Percentiles rank a stretch among this genome's conserved stretches.
Conservation (phyloP, 2,329 filamentous ascomycete species). For the Penicillium sp. region DNA sequence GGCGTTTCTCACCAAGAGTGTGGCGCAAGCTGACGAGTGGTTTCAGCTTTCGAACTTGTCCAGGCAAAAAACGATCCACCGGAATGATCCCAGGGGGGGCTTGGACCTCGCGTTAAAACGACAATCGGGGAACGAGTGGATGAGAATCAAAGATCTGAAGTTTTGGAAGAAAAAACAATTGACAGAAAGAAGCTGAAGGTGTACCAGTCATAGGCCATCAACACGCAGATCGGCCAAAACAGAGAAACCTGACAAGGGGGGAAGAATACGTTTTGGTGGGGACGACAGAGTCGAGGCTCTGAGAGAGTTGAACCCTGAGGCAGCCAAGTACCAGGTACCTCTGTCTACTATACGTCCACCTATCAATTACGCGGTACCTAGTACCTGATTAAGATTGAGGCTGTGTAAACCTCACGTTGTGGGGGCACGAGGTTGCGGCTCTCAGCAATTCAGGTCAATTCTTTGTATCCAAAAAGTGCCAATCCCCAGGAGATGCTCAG, state of each 20-base stretch:
- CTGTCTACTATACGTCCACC: rapidly evolving
- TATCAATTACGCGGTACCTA: neutral
- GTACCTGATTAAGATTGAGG: conserved; percentile 23
- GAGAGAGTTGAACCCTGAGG: conserved; percentile 19
- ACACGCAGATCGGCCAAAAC: neutral
- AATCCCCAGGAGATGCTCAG: neutral
- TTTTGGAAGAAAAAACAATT: conserved; percentile 9
- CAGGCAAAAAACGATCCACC: conserved; percentile 19
- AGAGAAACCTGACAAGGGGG: conserved; percentile 4
- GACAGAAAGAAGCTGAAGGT: conserved; percentile 8
- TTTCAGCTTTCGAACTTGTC: conserved; percentile 38
- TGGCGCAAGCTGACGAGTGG: conserved; percentile 48
- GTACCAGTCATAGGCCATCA: neutral
- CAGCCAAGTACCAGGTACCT: conserved; percentile 16
- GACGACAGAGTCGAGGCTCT: conserved; percentile 27
- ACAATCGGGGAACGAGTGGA: conserved; percentile 26
- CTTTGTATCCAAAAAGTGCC: too few relatives aligned
- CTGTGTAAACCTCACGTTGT: conserved; percentile 25
- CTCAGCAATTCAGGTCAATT: neutral
- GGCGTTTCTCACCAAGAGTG: conserved; percentile 40
- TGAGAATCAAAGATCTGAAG: conserved; percentile 11
- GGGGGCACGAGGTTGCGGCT: conserved; percentile 19
- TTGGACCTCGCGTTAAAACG: conserved; percentile 31
- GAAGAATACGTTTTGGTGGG: conserved; percentile 6
- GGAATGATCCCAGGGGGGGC: conserved; percentile 12